A percentile compares a stretch with the other conserved stretches of the same genome.
Evolutionary conservation across 2,329 filamentous ascomycete species (phyloP).

Genomic region (Mollisiaceae sp.): DNA sequence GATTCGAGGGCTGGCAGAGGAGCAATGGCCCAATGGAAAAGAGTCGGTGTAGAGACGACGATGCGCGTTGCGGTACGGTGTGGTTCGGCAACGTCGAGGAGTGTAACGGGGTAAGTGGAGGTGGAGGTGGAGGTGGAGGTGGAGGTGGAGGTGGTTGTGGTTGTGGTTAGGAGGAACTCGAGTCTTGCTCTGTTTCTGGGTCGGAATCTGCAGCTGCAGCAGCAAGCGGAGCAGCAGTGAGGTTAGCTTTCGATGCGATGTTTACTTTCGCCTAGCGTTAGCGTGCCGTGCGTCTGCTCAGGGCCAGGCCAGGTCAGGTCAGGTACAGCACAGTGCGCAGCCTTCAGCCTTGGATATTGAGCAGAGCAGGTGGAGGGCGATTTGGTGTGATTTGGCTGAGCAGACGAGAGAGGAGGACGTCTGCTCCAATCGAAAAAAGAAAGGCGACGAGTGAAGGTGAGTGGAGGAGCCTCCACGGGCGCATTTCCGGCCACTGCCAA

Average conservation of each 20-base stretch:
- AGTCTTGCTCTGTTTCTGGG: background rate
- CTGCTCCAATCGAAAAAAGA: constrained; percentile 7
- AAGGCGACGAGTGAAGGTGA: constrained; percentile 8
- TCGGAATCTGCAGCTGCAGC: background rate
- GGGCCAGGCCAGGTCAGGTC: too few relatives aligned
- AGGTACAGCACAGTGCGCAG: background rate
- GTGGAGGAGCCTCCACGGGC: background rate
- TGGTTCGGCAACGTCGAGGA: constrained; percentile 6
- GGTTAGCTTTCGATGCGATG: background rate
- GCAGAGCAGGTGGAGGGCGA: background rate
- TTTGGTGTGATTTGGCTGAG: constrained; percentile 5
- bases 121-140: background rate
- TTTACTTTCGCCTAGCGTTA: background rate
- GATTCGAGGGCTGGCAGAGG: background rate
- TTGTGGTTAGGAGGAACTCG: background rate
- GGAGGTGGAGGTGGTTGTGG: background rate
- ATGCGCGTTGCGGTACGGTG: constrained; percentile 14
- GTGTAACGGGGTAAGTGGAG: constrained; percentile 5
- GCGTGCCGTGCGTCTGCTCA: background rate
- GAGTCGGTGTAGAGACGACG: constrained; percentile 20
- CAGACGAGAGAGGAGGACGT: background rate
- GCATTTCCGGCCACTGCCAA: background rate
- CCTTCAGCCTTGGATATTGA: constrained; percentile 7
- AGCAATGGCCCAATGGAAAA: constrained; percentile 18
- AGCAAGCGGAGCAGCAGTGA: too few relatives aligned